A percentile compares a stretch with the other conserved stretches of the same genome.
Evolutionary conservation across 192 early-diverging fungal species (phyloP).

Genomic region (Kickxella alabastrina): DNA sequence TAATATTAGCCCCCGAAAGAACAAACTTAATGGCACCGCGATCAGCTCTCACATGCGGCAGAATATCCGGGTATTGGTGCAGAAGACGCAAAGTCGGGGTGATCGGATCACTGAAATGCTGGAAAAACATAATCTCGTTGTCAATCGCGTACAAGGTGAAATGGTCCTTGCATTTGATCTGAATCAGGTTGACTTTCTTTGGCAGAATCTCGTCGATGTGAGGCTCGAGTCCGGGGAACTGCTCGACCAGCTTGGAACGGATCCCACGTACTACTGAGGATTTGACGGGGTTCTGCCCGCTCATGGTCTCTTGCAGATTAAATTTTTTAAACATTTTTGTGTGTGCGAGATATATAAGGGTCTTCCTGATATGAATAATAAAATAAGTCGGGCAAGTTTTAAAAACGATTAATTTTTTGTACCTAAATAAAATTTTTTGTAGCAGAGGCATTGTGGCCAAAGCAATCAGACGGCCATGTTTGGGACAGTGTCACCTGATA

Average conservation of each 20-base stretch:
- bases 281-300: slow-evolving; percentile 83
- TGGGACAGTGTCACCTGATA: neutral
- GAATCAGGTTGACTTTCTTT: slow-evolving; percentile 85
- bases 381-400: neutral
- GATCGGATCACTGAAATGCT: slow-evolving; percentile 91
- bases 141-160: slow-evolving; percentile 80
- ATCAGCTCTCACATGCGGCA: slow-evolving; percentile 90
- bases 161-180: slow-evolving; percentile 90
- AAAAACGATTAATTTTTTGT: neutral
- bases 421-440: neutral
- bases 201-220: slow-evolving; percentile 92
- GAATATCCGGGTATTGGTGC: slow-evolving; percentile 90
- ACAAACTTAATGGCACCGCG: slow-evolving; percentile 98
- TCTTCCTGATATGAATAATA: too few species aligned
- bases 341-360: neutral
- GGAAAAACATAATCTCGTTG: slow-evolving; percentile 86
- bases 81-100: slow-evolving; percentile 82
- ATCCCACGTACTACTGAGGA: slow-evolving; percentile 85
- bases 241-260: slow-evolving; percentile 77
- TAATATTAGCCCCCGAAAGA: slow-evolving; percentile 93
- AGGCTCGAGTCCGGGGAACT: slow-evolving; percentile 82
- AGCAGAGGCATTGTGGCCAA: too few species aligned
- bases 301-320: slow-evolving; percentile 70
- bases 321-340: slow-evolving; percentile 70
- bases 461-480: too few species aligned